Evolutionary conservation across 2,329 filamentous ascomycete genomes (phyloP).

Genomic region (Neofusicoccum ribis): DNA sequence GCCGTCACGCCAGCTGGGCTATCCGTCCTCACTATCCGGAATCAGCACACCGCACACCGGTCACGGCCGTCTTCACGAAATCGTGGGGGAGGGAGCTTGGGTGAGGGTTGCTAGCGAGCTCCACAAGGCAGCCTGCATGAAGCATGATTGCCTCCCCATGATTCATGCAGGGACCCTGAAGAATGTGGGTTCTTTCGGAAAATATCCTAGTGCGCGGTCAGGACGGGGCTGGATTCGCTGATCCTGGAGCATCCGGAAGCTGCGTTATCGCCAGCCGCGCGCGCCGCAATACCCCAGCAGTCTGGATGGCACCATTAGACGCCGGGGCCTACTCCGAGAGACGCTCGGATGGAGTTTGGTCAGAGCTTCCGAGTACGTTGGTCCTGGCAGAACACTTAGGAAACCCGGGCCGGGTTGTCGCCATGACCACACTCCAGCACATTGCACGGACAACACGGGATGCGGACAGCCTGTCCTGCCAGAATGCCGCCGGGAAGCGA

Average conservation of each 20-base stretch:
- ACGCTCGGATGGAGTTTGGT: too few species aligned
- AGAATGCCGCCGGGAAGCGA: background rate
- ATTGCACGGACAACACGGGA: background rate
- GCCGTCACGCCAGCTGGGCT: background rate
- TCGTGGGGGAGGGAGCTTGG: background rate
- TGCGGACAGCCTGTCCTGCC: background rate
- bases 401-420: too few species aligned
- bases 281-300: too few species aligned
- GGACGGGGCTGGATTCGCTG: too few species aligned
- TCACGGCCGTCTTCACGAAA: background rate
- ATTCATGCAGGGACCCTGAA: background rate
- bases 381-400: too few species aligned
- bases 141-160: background rate
- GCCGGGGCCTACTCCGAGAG: too few species aligned
- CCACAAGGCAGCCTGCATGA: background rate
- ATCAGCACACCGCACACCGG: conserved; percentile 7
- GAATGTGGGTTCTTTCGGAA: background rate
- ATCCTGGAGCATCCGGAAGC: too few species aligned
- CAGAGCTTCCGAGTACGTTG: too few species aligned
- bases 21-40: background rate
- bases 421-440: too few species aligned
- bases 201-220: background rate
- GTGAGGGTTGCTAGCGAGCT: background rate
- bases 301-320: too few species aligned
- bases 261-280: too few species aligned